Evolutionary conservation across 1,284 basidiomycete genomes (phyloP), one percentile per base, ranked within the genome.

Genomic region (Cronartium ribicola): DNA sequence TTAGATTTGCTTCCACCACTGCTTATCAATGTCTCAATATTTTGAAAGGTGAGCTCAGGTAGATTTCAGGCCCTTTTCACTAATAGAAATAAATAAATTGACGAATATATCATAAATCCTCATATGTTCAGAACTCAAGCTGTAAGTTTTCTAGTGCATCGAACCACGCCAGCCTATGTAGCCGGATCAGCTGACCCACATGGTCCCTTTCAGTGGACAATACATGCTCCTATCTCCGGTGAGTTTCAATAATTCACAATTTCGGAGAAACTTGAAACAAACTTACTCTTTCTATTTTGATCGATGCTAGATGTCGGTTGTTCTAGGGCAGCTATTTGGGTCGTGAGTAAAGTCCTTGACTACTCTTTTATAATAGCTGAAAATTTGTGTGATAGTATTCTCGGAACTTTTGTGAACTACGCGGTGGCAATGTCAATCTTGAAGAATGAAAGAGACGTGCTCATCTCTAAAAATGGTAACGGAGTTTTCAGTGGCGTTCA

Each of bases 401-500:
- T 73, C 14, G 55, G 17, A 66, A 73, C 36, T 59, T 66, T 61
- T 55, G 48, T 10, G 40, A 65, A 36, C 46, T 73, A 46, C 14
- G 43, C 13, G 40, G 51, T 22, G 57, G 64, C 29, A 43, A 66
- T 46, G 40, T 46, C 41, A 41, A 59, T 75, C 59, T 22, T 75
- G 59, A 39, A 55, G 37, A 75, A 29, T 44, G 63, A 73, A 39
- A 43, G 70, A 60, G 70, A 73, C 29, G 70, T 62, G 4, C 55
- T 73, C 6, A 43, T 66, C 22, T 66, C 64, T 17, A 43, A 51
- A n/a, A 46, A 36, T 46, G 71, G 71, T 4, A 73, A 67, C 17
- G 55, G 51, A 48, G 71, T 59, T 36, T 73, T 73, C 48, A 57
- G 62, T 2, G 71, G 71, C 5, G 59, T 73, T 62, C 71, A 73